A percentile compares a stretch with the other conserved stretches of the same genome.
Conservation (phyloP, 768 basidiomycete species). For the Tricholoma furcatifolium region DNA sequence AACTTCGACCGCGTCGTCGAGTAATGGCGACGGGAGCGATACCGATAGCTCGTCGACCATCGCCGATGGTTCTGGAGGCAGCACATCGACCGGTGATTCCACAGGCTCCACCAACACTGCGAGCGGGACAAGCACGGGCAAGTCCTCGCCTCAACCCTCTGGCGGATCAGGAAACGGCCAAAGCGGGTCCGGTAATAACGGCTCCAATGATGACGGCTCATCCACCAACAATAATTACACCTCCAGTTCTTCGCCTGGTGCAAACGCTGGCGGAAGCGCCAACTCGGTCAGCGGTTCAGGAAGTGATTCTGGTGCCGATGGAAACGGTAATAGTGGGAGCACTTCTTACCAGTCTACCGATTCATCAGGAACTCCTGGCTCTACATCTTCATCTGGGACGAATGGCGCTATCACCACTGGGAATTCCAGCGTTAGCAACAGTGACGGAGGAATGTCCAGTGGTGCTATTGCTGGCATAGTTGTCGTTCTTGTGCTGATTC, state of each 20-base stretch:
- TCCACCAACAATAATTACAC: background rate
- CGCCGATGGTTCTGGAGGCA: constrained; percentile 2
- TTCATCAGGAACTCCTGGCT: constrained; percentile 2
- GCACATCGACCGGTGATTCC: background rate
- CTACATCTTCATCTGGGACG: constrained; percentile 12
- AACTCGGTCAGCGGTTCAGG: constrained; percentile 1
- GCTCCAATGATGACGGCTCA: background rate
- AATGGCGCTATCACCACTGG: constrained; percentile 7
- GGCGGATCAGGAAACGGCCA: background rate
- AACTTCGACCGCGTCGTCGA: constrained; percentile 3
- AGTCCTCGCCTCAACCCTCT: constrained; percentile 5
- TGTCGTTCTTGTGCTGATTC: constrained; percentile 30
- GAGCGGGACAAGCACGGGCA: constrained; percentile 6
- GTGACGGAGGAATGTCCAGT: constrained; percentile 29
- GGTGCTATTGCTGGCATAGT: constrained; percentile 50
- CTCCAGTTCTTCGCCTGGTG: constrained; percentile 4
- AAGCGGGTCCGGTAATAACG: background rate
- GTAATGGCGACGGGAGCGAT: constrained; percentile 14
- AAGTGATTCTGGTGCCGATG: background rate
- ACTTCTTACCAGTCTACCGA: constrained; percentile 2
- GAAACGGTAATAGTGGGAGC: background rate
- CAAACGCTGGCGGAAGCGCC: constrained; percentile 1
- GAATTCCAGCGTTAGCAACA: background rate
- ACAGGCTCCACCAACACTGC: constrained; percentile 5
- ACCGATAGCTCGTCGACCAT: background rate